Percentiles rank a stretch among this genome's conserved stretches.
These are phyloP conservation scores for Pichia thaimueangensis DNA, from an alignment of 805 yeast species.

Conservation along the genomic window DNA sequence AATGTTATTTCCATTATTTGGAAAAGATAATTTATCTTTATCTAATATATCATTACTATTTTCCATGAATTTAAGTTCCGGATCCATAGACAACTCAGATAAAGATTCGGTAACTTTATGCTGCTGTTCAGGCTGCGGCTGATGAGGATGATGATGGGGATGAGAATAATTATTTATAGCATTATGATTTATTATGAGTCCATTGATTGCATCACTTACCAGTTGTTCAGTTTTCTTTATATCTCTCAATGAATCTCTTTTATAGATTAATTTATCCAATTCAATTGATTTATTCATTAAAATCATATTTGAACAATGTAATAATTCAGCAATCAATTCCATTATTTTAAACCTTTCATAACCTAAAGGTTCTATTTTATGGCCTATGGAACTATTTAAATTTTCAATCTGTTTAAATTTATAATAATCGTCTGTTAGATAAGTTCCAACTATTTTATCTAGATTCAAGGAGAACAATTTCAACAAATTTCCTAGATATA, in stretches of 20 bases:
- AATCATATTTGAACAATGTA: conserved; percentile 95
- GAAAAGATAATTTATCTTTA: conserved; percentile 23
- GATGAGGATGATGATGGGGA: too few relatives aligned
- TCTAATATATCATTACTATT: background rate
- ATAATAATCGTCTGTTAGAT: conserved; percentile 27
- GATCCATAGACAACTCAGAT: too few relatives aligned
- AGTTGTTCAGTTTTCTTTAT: conserved; percentile 39
- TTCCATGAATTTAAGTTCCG: too few relatives aligned
- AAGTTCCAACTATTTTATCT: conserved; percentile 26
- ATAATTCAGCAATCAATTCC: conserved; percentile 85
- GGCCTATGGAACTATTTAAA: conserved; percentile 50
- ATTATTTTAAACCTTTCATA: conserved; percentile 85
- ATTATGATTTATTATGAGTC: conserved; percentile 23
- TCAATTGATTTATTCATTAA: conserved; percentile 65
- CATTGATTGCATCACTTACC: conserved; percentile 31
- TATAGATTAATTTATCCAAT: conserved; percentile 57
- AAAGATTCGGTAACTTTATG: too few relatives aligned
- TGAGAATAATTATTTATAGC: conserved; percentile 4
- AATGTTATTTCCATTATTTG: conserved; percentile 8
- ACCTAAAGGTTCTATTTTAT: conserved; percentile 64
- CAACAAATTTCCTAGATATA: conserved; percentile 81
- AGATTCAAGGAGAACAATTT: conserved; percentile 55
- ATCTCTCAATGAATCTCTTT: conserved; percentile 65
- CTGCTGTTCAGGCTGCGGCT: too few relatives aligned
- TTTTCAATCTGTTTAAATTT: conserved; percentile 7